Evolutionary conservation across 768 basidiomycete species (phyloP), one percentile per base, ranked within the genome.

Genomic region (Cyclocybe aegerita): DNA sequence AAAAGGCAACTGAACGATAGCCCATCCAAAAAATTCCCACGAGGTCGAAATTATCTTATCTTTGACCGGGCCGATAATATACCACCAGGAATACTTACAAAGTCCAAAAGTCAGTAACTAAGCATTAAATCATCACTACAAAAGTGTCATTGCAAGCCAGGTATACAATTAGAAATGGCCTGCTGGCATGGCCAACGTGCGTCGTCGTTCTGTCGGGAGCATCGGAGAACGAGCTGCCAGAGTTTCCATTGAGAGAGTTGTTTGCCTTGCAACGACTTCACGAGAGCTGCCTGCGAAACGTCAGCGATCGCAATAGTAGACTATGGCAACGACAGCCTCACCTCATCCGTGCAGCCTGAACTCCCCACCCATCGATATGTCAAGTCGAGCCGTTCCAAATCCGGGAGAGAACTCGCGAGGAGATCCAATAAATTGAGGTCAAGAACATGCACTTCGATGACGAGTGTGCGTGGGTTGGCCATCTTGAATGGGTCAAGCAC

Each of bases 401-500:
- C 44, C 4, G 60, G 57, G 12, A 60, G 49, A 9, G 36, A 34
- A 32, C 48, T 38, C n/a, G 57, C 52, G 16, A 60, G 46, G 9
- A 55, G 39, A 40, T 55, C 54, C 15, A 60, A 39, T 7, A 60
- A 35, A 9, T 38, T 12, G 40, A 50, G 48, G 14, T 48, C 42
- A 31, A 60, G 54, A 9, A 58, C 54, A 39, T 51, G 54, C 8
- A 58, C 60, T 32, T 60, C 60, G 3, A 60, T 38, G 1, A 53
- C 50, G 39, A 60, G 52, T 7, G 33, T 50, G 39, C 49, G 44
- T 38, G 56, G 54, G 3, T 11, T 36, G n/a, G 42, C 47, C 43
- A 23, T 44, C 43, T 29, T 12, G 39, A 59, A 59, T 8, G 58
- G 56, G 7, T 43, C 30, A 7, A 60, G 46, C 23, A 60, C 12